These are phyloP conservation scores for Leptographium flavum DNA, from an alignment of 2,329 filamentous ascomycete species.

Conservation along the genomic window DNA sequence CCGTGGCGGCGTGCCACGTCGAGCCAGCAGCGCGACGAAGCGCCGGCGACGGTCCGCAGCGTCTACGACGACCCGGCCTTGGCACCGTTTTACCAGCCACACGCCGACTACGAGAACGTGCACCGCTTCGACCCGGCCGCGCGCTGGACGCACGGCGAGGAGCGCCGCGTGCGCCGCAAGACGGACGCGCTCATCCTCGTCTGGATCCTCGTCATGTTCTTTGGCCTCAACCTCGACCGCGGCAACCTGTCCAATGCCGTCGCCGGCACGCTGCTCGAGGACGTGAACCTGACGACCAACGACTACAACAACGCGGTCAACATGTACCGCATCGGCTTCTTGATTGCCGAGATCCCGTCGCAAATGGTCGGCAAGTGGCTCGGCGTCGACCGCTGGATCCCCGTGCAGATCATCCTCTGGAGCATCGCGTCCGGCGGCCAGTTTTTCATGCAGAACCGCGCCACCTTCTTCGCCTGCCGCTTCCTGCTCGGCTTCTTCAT, in stretches of 20 bases:
- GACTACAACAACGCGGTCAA: constrained; percentile 39
- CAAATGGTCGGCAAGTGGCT: constrained; percentile 43
- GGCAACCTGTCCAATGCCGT: constrained; percentile 21
- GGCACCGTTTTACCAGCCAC: constrained; percentile 3
- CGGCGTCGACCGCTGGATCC: constrained; percentile 20
- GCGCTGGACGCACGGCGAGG: constrained; percentile 26
- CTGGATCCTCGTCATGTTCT: constrained; percentile 21
- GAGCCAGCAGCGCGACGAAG: too few species aligned
- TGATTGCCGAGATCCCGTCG: constrained; percentile 42
- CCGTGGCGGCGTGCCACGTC: too few species aligned
- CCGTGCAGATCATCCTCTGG: constrained; percentile 20
- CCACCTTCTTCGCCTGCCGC: constrained; percentile 12
- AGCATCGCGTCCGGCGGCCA: constrained; percentile 17
- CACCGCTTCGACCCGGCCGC: constrained; percentile 40
- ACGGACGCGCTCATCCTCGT: constrained; percentile 22
- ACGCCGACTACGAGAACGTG: constrained; percentile 30
- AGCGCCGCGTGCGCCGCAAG: constrained; percentile 22
- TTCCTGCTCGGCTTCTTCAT: constrained; percentile 12
- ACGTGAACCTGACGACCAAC: constrained; percentile 22
- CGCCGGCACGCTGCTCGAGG: constrained; percentile 18
- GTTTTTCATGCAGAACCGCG: constrained; percentile 12
- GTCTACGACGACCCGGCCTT: constrained; percentile 2
- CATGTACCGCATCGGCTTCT: constrained; percentile 31
- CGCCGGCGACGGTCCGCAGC: constrained; percentile 5
- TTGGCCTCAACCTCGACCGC: constrained; percentile 21